Conservation (phyloP, 2,329 filamentous ascomycete genomes). For the Diaporthe sp. region DNA sequence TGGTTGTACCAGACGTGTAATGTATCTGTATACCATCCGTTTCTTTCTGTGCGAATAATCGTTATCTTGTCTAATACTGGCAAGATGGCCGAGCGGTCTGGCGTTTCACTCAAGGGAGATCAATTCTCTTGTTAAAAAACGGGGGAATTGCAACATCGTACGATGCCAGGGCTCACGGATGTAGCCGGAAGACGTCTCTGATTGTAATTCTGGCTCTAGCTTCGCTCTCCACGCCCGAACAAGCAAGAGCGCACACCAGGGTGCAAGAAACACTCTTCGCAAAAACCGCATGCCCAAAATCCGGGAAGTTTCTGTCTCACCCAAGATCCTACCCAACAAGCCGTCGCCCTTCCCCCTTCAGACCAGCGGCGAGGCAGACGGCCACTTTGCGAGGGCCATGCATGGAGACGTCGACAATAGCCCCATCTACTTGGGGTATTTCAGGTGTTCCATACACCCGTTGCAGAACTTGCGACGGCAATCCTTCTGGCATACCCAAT, state of each 20-base stretch:
- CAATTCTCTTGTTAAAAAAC: no score
- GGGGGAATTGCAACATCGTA: no score
- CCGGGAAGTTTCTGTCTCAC: not conserved
- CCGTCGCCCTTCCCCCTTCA: not conserved
- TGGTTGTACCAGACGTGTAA: no score
- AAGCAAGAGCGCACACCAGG: not conserved
- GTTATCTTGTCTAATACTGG: no score
- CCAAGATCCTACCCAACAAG: not conserved
- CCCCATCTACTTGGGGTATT: not conserved
- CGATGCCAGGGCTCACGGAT: no score
- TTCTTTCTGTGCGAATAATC: no score
- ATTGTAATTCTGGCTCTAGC: not conserved
- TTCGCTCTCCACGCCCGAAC: not conserved
- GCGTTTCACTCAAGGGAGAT: no score
- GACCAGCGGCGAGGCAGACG: not conserved
- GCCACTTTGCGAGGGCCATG: not conserved
- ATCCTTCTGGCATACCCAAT: not conserved
- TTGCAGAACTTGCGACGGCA: not conserved
- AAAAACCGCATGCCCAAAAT: not conserved
- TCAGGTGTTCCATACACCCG: not conserved
- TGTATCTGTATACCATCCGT: no score
- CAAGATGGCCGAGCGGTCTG: no score
- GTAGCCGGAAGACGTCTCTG: not conserved
- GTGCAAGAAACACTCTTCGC: not conserved
- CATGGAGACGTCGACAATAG: not conserved